These are phyloP conservation scores for Ilyonectria sp. DNA, from an alignment of 2,329 filamentous ascomycete genomes.

Conservation along the genomic window DNA sequence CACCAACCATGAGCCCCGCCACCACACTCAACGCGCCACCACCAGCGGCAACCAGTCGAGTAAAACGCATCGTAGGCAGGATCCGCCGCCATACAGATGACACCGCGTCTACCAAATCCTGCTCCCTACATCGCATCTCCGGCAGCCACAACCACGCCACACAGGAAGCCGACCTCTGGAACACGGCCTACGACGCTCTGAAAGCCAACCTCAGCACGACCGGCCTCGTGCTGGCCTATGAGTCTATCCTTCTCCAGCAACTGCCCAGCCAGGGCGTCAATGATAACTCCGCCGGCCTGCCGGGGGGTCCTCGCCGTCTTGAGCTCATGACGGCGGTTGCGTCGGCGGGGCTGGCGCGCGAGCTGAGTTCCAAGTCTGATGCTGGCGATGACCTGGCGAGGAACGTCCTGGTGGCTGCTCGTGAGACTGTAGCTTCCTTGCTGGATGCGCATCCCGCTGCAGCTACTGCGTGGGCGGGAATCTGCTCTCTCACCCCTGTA, in stretches of 20 bases:
- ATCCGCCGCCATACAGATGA: conserved; percentile 37
- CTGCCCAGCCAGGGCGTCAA: conserved; percentile 51
- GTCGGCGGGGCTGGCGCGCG: conserved; percentile 48
- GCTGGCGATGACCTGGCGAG: conserved; percentile 49
- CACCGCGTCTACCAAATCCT: conserved; percentile 28
- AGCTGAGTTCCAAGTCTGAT: conserved; percentile 47
- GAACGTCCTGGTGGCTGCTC: conserved; percentile 47
- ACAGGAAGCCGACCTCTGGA: conserved; percentile 52
- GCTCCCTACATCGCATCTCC: conserved; percentile 31
- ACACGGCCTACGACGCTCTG: conserved; percentile 53
- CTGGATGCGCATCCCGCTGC: conserved; percentile 48
- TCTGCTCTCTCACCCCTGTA: conserved; percentile 57
- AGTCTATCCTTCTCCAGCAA: conserved; percentile 54
- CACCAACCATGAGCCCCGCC: conserved; percentile 38
- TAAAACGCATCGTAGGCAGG: conserved; percentile 44
- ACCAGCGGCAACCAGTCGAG: conserved; percentile 32
- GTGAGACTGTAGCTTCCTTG: conserved; percentile 46
- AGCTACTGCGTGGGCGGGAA: conserved; percentile 54
- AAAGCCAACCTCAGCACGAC: conserved; percentile 49
- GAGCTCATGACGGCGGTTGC: conserved; percentile 51
- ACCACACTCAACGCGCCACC: conserved; percentile 31
- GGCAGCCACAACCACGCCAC: conserved; percentile 16
- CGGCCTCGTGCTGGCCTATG: conserved; percentile 54
- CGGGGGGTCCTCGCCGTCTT: conserved; percentile 46
- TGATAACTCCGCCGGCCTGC: conserved; percentile 42